phyloP scores from a whole-genome alignment of 176 grass and related monocot genomes.

The Avena eriantha region DNA sequence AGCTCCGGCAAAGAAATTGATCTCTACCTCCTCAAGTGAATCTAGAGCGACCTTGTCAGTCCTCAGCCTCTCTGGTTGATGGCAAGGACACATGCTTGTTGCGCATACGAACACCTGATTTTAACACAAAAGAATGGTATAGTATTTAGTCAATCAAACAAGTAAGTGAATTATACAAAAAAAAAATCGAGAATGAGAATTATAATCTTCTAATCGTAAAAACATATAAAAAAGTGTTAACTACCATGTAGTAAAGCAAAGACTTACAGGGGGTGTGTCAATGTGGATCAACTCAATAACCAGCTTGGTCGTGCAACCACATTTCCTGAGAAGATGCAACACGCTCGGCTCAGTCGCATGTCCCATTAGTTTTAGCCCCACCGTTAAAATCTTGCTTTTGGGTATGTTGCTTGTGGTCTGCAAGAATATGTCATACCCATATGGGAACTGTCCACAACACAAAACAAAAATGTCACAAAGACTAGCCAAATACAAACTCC shows the following conservation, averaged over 20 bases:
- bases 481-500: background rate
- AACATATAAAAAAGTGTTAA: background rate
- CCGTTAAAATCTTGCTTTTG: background rate
- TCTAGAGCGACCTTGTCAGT: background rate
- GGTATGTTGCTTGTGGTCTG: background rate
- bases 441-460: background rate
- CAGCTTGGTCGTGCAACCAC: background rate
- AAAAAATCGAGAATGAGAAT: background rate
- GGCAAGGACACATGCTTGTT: background rate
- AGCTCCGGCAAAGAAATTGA: conserved; percentile 18
- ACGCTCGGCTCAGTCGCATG: background rate
- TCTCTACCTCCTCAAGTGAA: conserved; percentile 37
- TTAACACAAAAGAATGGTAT: background rate
- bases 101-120: background rate
- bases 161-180: background rate
- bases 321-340: background rate
- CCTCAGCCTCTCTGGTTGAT: background rate
- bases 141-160: background rate
- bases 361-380: background rate
- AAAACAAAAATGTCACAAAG: background rate
- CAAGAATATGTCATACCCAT: background rate
- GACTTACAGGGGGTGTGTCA: too few species aligned
- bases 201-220: background rate
- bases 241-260: background rate
- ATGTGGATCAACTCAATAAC: background rate